Evolutionary conservation across 2,329 filamentous ascomycete species (phyloP).

Genomic region (Arthroderma sp.): DNA sequence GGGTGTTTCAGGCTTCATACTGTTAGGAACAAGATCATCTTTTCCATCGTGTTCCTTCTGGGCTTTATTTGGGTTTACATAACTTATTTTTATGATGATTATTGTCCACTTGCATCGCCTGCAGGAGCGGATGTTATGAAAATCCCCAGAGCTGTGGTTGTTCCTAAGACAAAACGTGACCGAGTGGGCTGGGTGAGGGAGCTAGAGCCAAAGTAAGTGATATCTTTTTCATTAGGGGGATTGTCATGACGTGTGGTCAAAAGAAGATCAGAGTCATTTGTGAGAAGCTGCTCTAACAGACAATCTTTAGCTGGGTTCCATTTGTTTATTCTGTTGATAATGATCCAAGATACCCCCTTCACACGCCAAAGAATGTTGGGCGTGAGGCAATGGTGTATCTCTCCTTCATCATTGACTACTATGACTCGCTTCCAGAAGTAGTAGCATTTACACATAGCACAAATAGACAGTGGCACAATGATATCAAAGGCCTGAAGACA

Average conservation of each 20-base stretch:
- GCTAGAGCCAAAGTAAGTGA: slow-evolving; percentile 8
- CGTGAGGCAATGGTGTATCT: slow-evolving; percentile 12
- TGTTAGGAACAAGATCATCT: not conserved
- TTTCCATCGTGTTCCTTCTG: not conserved
- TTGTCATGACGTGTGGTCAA: too few species aligned
- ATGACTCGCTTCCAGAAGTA: slow-evolving; percentile 30
- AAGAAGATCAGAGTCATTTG: not conserved
- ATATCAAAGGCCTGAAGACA: slow-evolving; percentile 42
- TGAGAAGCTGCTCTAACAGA: not conserved
- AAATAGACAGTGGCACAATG: slow-evolving; percentile 39
- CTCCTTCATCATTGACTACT: slow-evolving; percentile 30
- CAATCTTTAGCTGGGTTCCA: slow-evolving; percentile 6
- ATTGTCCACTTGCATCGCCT: not conserved
- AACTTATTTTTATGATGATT: not conserved
- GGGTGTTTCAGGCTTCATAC: not conserved
- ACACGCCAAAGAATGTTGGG: slow-evolving; percentile 8
- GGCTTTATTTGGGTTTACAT: not conserved
- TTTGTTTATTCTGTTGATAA: slow-evolving; percentile 11
- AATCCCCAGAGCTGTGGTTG: slow-evolving; percentile 5
- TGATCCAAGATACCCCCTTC: slow-evolving; percentile 6
- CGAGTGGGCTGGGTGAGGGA: slow-evolving; percentile 9
- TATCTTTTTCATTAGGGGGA: too few species aligned
- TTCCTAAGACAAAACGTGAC: slow-evolving; percentile 9
- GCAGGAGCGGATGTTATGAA: not conserved
- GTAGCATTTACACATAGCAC: slow-evolving; percentile 32